Conservation (phyloP, 257 asterid genomes). For the Solanum pimpinellifolium region DNA sequence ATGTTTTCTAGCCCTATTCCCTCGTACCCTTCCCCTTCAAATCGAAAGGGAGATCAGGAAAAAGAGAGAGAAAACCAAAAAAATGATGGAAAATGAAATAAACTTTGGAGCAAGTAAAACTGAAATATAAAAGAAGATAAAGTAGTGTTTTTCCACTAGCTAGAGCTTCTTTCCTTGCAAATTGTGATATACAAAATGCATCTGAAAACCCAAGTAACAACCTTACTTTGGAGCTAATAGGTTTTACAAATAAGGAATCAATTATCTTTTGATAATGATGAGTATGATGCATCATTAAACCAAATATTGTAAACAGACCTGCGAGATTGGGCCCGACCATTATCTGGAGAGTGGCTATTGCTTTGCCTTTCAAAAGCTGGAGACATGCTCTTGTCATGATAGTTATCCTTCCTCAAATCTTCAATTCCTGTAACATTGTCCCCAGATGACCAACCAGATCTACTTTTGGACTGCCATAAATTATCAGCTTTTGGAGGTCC, state of each 20-base stretch:
- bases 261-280: neutral
- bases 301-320: constrained; percentile 2
- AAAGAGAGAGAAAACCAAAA: neutral
- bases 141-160: neutral
- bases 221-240: neutral
- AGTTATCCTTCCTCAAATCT: constrained; percentile 1
- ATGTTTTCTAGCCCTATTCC: neutral
- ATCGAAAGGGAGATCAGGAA: neutral
- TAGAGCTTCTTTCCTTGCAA: neutral
- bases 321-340: constrained; percentile 7
- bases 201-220: neutral
- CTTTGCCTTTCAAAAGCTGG: constrained; percentile 5
- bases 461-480: neutral
- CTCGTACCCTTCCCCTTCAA: neutral
- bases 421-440: constrained; percentile 1
- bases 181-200: neutral
- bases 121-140: neutral
- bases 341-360: constrained; percentile 1
- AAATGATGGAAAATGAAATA: neutral
- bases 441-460: neutral
- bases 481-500: neutral
- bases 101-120: neutral
- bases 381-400: neutral
- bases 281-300: neutral
- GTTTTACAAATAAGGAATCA: neutral